These are phyloP conservation scores for Populus trichocarpa DNA, from an alignment of 441 rosid genomes.

Conservation along the genomic window DNA sequence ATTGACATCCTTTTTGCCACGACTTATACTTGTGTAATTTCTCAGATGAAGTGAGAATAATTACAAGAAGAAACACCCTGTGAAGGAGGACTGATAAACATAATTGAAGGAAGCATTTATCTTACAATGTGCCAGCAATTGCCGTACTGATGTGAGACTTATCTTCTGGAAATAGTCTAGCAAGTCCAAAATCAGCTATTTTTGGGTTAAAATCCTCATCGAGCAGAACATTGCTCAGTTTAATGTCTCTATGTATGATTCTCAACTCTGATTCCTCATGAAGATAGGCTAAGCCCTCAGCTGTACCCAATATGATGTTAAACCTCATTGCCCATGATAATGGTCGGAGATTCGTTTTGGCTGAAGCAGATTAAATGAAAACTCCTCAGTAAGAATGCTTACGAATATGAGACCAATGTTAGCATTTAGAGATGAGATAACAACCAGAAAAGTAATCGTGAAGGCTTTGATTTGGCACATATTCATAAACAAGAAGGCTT, in stretches of 20 bases:
- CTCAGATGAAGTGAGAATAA: neutral
- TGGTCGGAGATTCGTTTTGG: slow-evolving; percentile 29
- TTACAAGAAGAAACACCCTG: neutral
- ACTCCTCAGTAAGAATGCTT: slow-evolving; percentile 5
- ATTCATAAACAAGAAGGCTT: slow-evolving; percentile 88
- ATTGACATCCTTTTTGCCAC: no score
- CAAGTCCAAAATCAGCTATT: slow-evolving; percentile 91
- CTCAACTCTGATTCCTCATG: slow-evolving; percentile 67
- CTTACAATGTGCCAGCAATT: slow-evolving; percentile 86
- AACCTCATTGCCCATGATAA: slow-evolving; percentile 54
- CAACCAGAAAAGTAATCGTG: slow-evolving; percentile 57
- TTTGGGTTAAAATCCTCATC: slow-evolving; percentile 61
- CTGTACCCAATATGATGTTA: slow-evolving; percentile 62
- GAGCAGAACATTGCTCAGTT: slow-evolving; percentile 66
- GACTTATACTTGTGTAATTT: no score
- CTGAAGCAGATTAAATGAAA: slow-evolving; percentile 28
- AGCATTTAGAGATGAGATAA: slow-evolving; percentile 14
- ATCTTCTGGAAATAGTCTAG: slow-evolving; percentile 68
- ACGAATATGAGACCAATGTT: neutral
- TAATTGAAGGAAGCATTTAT: neutral
- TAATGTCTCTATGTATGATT: slow-evolving; percentile 88
- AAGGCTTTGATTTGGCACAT: slow-evolving; percentile 69
- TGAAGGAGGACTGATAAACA: neutral
- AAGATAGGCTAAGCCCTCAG: slow-evolving; percentile 79
- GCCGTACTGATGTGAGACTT: slow-evolving; percentile 69